A percentile compares a stretch with the other conserved stretches of the same genome.
phyloP scores from a whole-genome alignment of 2,329 filamentous ascomycete genomes.

The Pseudopithomyces chartarum region DNA sequence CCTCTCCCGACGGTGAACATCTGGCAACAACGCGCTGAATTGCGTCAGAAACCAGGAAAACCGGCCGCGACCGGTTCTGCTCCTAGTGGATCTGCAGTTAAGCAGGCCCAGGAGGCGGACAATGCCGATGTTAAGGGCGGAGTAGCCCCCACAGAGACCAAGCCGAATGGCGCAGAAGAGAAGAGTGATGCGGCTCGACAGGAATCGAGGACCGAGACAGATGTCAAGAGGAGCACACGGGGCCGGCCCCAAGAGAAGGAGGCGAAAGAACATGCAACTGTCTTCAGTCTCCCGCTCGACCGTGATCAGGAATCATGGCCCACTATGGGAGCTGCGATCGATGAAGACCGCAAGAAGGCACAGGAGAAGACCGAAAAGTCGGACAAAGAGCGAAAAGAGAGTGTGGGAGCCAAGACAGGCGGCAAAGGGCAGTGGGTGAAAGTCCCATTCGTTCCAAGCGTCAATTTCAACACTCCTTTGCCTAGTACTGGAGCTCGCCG shows the following conservation, averaged over 20 bases:
- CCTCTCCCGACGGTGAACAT: conserved; percentile 83
- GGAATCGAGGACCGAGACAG: conserved; percentile 30
- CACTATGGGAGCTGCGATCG: conserved; percentile 79
- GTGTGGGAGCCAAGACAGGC: conserved; percentile 43
- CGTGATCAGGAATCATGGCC: conserved; percentile 85
- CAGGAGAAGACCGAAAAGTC: conserved; percentile 71
- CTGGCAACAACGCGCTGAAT: conserved; percentile 79
- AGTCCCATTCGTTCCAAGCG: conserved; percentile 80
- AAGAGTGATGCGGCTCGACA: conserved; percentile 28
- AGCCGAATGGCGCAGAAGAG: conserved; percentile 32
- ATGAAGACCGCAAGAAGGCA: conserved; percentile 76
- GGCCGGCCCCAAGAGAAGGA: conserved; percentile 37
- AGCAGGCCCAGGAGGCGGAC: conserved; percentile 29
- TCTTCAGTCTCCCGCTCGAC: conserved; percentile 65
- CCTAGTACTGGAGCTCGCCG: conserved; percentile 52
- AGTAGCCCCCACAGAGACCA: conserved; percentile 20
- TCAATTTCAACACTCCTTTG: conserved; percentile 84
- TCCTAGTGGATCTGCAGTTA: conserved; percentile 27
- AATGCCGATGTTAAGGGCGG: conserved; percentile 24
- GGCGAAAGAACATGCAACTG: conserved; percentile 23
- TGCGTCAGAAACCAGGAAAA: conserved; percentile 47
- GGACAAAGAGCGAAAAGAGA: conserved; percentile 66
- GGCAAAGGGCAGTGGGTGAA: conserved; percentile 85
- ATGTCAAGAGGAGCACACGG: conserved; percentile 35
- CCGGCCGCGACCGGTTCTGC: conserved; percentile 7